Evolutionary conservation across 768 basidiomycete genomes (phyloP), one percentile per base, ranked within the genome.

Genomic region (Ephemerocybe angulata): DNA sequence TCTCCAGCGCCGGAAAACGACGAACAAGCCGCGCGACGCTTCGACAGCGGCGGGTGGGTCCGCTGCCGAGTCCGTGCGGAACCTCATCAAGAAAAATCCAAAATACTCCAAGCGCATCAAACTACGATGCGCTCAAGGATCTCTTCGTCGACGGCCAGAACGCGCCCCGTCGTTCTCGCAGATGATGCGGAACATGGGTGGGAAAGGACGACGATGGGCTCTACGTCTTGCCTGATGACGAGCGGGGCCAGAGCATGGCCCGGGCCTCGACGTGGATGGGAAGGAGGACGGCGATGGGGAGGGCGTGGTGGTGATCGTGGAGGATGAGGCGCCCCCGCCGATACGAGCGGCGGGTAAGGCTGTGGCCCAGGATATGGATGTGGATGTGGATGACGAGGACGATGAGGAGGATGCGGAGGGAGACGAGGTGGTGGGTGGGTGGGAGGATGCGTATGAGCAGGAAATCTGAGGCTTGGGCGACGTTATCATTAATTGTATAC

Each of bases 81-180:
- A 84, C 55, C 77, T 95, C 31, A 76, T 93, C 62, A 87, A 88
- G 75, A 91, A 92, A 72, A 93, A 88, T 59, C 80, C 85, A 22
- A 88, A 85, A 64, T 93, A 94, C 70, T 93, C 90, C 71, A 91
- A 91, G 65, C 84, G 92, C 50, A 95, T 96, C 72, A n/a, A 97
- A 97, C 67, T 97, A 96, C 67, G 88, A 90, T 61, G 92, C 90
- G 0, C 81, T 95, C 51, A 87, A 89, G 60, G 82, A 83, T 53
- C 78, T 96, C 11, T 91, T 95, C 66, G 73, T 80, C 27, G 82
- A 83, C 62, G 70, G 64, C 53, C 70, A 10, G 25, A 8, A n/a
- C n/a, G n/a, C n/a, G 62, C 62, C 2, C 61, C 62, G 1, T 58
- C 57, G 3, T 56, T 60, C 37, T 31, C 52, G 12, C 52, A 56